Percentiles rank a stretch among this genome's conserved stretches.
Conservation (phyloP, 768 basidiomycete species). For the Tulasnella sp. region DNA sequence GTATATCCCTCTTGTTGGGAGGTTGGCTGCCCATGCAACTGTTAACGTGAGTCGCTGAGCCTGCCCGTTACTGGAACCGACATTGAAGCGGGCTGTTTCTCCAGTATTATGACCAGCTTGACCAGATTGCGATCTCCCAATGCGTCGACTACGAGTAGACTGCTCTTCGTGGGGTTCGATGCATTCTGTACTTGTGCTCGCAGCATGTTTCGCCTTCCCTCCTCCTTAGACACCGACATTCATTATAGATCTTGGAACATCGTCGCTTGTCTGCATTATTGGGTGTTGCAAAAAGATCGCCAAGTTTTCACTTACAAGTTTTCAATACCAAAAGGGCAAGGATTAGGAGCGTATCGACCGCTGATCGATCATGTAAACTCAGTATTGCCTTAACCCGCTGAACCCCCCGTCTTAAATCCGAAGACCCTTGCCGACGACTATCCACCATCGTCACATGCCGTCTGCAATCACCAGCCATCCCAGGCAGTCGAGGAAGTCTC, state of each 20-base stretch:
- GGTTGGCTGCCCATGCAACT: conserved; percentile 16
- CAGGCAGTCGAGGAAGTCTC: too few species aligned
- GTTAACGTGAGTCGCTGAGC: not conserved
- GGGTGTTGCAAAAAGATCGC: not conserved
- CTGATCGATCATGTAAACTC: too few species aligned
- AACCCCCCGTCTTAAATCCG: too few species aligned
- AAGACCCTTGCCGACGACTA: too few species aligned
- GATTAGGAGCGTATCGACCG: too few species aligned
- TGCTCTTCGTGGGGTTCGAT: not conserved
- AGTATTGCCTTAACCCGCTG: too few species aligned
- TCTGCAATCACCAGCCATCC: too few species aligned
- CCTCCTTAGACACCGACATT: not conserved
- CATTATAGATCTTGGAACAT: not conserved
- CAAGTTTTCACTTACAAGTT: too few species aligned
- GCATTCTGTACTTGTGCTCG: not conserved
- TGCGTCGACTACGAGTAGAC: conserved; percentile 5
- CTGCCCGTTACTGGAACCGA: not conserved
- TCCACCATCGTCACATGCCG: too few species aligned
- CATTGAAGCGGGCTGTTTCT: too few species aligned
- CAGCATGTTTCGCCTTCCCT: not conserved
- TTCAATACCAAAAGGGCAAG: too few species aligned
- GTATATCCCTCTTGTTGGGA: conserved; percentile 4
- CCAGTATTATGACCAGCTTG: conserved; percentile 18
- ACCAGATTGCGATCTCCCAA: conserved; percentile 10
- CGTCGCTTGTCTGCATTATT: not conserved